phyloP scores from a whole-genome alignment of 345 rosid genomes.

The Microcos paniculata region DNA sequence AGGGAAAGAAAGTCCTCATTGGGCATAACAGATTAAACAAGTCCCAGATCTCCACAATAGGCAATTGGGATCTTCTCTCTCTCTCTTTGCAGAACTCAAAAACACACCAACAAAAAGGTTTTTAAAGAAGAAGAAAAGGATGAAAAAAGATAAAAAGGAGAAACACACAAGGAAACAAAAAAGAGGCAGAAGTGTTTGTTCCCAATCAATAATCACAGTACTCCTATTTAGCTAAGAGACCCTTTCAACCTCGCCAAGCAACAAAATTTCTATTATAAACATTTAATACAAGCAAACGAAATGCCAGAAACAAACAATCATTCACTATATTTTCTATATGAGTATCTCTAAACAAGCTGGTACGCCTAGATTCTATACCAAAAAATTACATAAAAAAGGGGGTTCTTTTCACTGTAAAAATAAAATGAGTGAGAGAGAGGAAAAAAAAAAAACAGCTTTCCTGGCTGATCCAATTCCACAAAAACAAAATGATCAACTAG shows the following conservation, averaged over 20 bases:
- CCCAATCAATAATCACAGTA: conserved; percentile 30
- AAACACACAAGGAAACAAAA: not conserved
- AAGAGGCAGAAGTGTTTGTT: conserved; percentile 12
- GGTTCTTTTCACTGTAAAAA: conserved; percentile 23
- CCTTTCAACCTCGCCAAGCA: conserved; percentile 32
- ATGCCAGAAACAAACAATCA: conserved; percentile 25
- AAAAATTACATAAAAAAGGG: conserved; percentile 11
- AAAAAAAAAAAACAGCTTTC: not conserved
- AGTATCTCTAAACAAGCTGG: conserved; percentile 13
- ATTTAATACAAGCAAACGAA: conserved; percentile 29
- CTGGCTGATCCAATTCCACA: not conserved
- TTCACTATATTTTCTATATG: conserved; percentile 21
- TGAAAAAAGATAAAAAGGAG: not conserved
- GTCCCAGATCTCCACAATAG: conserved; percentile 97
- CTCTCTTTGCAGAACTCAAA: conserved; percentile 32
- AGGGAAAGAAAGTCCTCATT: conserved; percentile 81
- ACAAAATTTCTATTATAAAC: conserved; percentile 25
- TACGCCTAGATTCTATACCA: conserved; percentile 4
- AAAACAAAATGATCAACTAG: not conserved
- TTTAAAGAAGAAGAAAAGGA: conserved; percentile 6
- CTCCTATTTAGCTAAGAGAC: conserved; percentile 20
- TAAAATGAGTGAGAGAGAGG: no score
- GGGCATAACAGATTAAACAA: conserved; percentile 83
- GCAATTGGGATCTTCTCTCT: conserved; percentile 28
- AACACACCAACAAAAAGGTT: not conserved